A percentile compares a stretch with the other conserved stretches of the same genome.
phyloP scores from a whole-genome alignment of 1,284 basidiomycete genomes.

The Marasmius oreades region DNA sequence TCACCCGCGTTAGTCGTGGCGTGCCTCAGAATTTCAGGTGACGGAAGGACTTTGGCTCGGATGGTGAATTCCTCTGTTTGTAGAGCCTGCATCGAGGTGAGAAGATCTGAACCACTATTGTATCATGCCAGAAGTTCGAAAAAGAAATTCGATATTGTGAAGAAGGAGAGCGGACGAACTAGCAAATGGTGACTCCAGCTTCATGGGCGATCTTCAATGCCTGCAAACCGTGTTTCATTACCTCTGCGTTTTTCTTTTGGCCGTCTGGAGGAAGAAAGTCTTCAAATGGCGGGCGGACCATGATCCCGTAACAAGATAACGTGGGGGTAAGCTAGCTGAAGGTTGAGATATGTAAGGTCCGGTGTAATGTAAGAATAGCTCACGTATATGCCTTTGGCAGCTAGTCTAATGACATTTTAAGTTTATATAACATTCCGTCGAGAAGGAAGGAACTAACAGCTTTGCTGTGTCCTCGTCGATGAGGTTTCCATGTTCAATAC shows the following conservation, averaged over 20 bases:
- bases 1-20: constrained; percentile 41
- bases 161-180: constrained; percentile 25
- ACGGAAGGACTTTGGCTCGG: constrained; percentile 33
- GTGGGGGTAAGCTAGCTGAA: constrained; percentile 37
- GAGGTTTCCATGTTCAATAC: constrained; percentile 46
- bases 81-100: constrained; percentile 36
- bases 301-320: constrained; percentile 40
- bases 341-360: not conserved
- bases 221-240: constrained; percentile 36
- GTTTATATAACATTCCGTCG: not conserved
- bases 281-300: constrained; percentile 41
- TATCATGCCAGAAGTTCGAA: not conserved
- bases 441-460: constrained; percentile 10
- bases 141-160: too few species aligned
- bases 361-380: not conserved
- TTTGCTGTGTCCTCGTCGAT: constrained; percentile 29
- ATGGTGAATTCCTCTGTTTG: constrained; percentile 44
- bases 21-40: constrained; percentile 35
- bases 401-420: constrained; percentile 15
- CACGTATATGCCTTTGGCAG: constrained; percentile 21
- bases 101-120: constrained; percentile 36
- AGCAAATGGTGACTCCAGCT: constrained; percentile 35
- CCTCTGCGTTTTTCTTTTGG: constrained; percentile 38
- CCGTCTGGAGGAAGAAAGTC: constrained; percentile 36
- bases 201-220: constrained; percentile 34